Percentiles rank a stretch among this genome's conserved stretches.
Conservation (phyloP, 2,329 filamentous ascomycete genomes). For the Xylaria sp. region DNA sequence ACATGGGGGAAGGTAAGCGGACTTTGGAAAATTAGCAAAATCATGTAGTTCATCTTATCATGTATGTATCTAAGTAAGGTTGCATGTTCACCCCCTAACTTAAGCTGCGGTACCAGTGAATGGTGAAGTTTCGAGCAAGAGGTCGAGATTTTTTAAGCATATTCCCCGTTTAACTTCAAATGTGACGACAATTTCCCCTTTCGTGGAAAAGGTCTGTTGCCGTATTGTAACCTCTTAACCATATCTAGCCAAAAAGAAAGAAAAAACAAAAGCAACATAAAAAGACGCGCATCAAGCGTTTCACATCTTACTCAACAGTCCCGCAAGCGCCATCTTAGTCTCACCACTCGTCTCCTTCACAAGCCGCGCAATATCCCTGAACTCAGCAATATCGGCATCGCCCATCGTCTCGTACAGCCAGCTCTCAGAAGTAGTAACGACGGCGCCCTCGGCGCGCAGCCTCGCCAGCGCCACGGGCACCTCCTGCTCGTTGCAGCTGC, state of each 20-base stretch:
- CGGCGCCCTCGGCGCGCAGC: conserved; percentile 78
- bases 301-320: conserved; percentile 71
- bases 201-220: neutral
- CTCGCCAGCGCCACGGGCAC: conserved; percentile 81
- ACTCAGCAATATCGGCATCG: conserved; percentile 78
- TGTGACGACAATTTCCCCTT: neutral
- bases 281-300: neutral
- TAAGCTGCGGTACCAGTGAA: neutral
- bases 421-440: conserved; percentile 88
- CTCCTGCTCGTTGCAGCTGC: conserved; percentile 86
- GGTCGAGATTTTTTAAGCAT: too few relatives aligned
- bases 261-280: neutral
- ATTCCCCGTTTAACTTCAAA: too few relatives aligned
- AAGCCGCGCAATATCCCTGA: conserved; percentile 76
- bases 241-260: neutral
- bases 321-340: conserved; percentile 75
- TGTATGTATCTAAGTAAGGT: neutral
- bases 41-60: neutral
- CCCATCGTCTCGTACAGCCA: conserved; percentile 90
- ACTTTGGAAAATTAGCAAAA: neutral
- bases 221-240: neutral
- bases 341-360: conserved; percentile 80
- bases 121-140: neutral
- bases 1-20: neutral
- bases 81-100: neutral